phyloP scores from a whole-genome alignment of 306 rosid species.

The Datisca glomerata region DNA sequence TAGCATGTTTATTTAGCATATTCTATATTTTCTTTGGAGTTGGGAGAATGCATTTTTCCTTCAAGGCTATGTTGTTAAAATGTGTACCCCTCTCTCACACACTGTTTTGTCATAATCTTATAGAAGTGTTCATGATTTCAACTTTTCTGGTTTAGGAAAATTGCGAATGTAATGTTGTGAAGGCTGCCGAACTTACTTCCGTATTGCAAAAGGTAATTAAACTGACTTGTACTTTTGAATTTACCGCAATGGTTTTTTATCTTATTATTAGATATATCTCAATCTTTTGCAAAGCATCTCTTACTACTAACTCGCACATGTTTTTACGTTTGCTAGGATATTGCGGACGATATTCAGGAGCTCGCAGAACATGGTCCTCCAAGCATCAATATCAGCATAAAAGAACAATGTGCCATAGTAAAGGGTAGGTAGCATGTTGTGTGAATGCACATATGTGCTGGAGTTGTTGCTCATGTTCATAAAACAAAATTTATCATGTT shows the following conservation, averaged over 20 bases:
- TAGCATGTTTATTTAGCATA: too few species aligned
- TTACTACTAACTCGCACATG: not conserved
- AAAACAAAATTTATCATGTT: not conserved
- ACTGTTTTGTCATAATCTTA: too few species aligned
- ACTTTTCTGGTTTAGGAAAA: conserved; percentile 33
- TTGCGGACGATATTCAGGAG: too few species aligned
- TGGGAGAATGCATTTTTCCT: too few species aligned
- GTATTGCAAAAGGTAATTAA: conserved; percentile 27
- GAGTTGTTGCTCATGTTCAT: not conserved
- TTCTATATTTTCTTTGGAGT: too few species aligned
- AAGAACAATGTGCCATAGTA: not conserved
- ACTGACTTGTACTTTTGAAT: conserved; percentile 1
- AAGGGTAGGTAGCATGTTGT: conserved; percentile 5
- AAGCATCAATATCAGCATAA: not conserved
- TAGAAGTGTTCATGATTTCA: too few species aligned
- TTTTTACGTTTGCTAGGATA: conserved; percentile 22
- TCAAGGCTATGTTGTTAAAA: too few species aligned
- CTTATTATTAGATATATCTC: too few species aligned
- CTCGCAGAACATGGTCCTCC: not conserved
- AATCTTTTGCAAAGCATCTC: too few species aligned
- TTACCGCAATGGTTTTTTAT: not conserved
- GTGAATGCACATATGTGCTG: not conserved
- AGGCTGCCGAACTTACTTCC: conserved; percentile 14
- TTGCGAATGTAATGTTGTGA: conserved; percentile 7
- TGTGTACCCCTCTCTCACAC: too few species aligned